phyloP scores from a whole-genome alignment of 2,329 filamentous ascomycete genomes.

The Xylaria multiplex region DNA sequence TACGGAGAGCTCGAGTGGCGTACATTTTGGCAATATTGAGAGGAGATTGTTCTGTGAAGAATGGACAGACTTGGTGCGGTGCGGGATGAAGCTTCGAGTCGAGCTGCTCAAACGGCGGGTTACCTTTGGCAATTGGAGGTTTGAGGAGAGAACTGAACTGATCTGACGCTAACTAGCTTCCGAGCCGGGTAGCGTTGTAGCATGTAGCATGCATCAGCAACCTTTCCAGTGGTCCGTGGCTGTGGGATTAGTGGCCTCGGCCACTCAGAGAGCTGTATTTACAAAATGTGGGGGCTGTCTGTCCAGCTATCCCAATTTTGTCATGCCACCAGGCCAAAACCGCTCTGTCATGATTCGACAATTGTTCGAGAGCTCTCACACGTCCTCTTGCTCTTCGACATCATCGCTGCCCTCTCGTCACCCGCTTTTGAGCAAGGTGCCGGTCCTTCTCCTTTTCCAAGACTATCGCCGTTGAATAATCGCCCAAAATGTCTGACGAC shows the following conservation, averaged over 20 bases:
- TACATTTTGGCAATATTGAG: constrained; percentile 63
- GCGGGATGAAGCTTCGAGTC: constrained; percentile 26
- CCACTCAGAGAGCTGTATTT: constrained; percentile 33
- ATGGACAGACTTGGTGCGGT: constrained; percentile 16
- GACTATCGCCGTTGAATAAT: constrained; percentile 49
- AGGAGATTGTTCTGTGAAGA: constrained; percentile 38
- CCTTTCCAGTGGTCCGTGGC: constrained; percentile 36
- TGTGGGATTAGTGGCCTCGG: constrained; percentile 13
- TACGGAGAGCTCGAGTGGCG: constrained; percentile 71
- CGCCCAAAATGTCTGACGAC: constrained; percentile 88
- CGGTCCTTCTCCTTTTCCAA: constrained; percentile 31
- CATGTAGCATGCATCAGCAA: constrained; percentile 10
- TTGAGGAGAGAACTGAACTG: constrained; percentile 33
- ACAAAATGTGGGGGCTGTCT: constrained; percentile 17
- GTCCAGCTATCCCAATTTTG: constrained; percentile 35
- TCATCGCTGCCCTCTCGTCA: constrained; percentile 41
- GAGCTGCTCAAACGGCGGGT: constrained; percentile 19
- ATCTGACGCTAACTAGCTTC: constrained; percentile 24
- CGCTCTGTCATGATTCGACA: constrained; percentile 42
- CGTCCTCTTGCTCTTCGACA: constrained; percentile 47
- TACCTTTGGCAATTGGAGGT: constrained; percentile 31
- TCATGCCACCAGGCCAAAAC: constrained; percentile 45
- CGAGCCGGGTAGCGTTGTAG: constrained; percentile 3
- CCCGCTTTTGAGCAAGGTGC: constrained; percentile 51
- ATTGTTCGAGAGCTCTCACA: constrained; percentile 35